Evolutionary conservation across 108 stramenopile species (phyloP), one percentile per base, ranked within the genome.

Genomic region (Chaetoceros muelleri): DNA sequence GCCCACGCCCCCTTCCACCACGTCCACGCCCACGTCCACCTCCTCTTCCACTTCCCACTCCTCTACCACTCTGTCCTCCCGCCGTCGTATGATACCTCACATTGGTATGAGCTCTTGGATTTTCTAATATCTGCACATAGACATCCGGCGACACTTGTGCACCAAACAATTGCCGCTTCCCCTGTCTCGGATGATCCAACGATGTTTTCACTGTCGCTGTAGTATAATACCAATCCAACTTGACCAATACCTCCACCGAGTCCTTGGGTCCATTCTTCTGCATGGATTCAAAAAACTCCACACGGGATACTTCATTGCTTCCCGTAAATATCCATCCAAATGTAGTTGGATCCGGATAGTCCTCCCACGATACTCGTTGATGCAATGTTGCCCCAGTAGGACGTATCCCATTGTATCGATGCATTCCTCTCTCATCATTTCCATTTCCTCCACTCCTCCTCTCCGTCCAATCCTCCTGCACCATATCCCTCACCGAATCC

Each of bases 281-380:
- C 2, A 53, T 31, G 49, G 64, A 60, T 62, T 80, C 79, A 55
- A 80, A 80, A 50, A 76, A 80, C 55, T 80, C 79, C 8, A 40
- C 34, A 10, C 13, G 5, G 44, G 76, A 70, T 52, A 24, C 46
- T n/a, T 61, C 44, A 24, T 30, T 50, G 40, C 53, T 55, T 16
- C 81, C 81, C 21, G 81, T 82, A 63, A 82, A 82, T 16, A 24
- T 78, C 81, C 81, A 82, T 19, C 77, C 75, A 62, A 62, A 78
- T 2, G n/a, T 28, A 23, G 68, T 55, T 7, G 81, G 67, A 57
- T 78, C 81, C 10, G 81, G 81, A 68, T 82, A 78, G 3, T 30
- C 24, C 24, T 65, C 48, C 1, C 58, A 31, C 24, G 57, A 53
- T 18, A 76, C 70, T 20, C 75, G 65, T 59, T 48, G 30, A 3